phyloP scores from a whole-genome alignment of 2,329 filamentous ascomycete genomes.

The Colletotrichum acutatum region DNA sequence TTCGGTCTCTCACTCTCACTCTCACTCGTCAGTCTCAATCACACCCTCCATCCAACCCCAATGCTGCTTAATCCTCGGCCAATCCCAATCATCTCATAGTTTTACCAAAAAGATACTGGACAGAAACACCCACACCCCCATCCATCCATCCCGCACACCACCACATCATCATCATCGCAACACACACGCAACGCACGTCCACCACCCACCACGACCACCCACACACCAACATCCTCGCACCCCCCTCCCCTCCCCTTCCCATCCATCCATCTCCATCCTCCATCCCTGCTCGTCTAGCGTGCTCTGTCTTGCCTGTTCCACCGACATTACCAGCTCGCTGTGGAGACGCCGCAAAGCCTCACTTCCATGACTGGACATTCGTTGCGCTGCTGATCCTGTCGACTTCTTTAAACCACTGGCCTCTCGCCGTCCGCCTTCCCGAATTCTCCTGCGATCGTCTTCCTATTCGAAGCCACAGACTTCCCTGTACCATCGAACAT shows the following conservation, averaged over 20 bases:
- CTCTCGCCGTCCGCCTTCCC: slow-evolving; percentile 29
- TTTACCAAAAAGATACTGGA: background rate
- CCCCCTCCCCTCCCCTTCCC: background rate
- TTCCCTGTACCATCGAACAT: slow-evolving; percentile 29
- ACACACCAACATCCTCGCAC: background rate
- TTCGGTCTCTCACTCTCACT: background rate
- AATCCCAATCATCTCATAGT: background rate
- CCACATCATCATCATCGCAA: slow-evolving; percentile 5
- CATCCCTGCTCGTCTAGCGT: slow-evolving; percentile 32
- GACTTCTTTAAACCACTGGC: slow-evolving; percentile 36
- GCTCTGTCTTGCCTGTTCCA: slow-evolving; percentile 36
- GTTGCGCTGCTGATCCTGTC: slow-evolving; percentile 36
- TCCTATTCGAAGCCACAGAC: slow-evolving; percentile 34
- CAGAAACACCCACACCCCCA: slow-evolving; percentile 17
- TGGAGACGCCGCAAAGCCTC: slow-evolving; percentile 38
- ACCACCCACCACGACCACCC: slow-evolving; percentile 11
- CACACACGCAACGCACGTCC: background rate
- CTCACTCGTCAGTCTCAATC: slow-evolving; percentile 13
- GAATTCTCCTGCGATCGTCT: slow-evolving; percentile 19
- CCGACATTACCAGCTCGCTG: slow-evolving; percentile 37
- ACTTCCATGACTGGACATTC: slow-evolving; percentile 37
- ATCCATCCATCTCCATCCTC: background rate
- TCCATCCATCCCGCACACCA: slow-evolving; percentile 5
- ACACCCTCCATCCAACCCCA: slow-evolving; percentile 22
- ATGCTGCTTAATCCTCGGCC: background rate